Conservation (phyloP, 176 grass and related monocot species). For the Triticum dicoccoides region DNA sequence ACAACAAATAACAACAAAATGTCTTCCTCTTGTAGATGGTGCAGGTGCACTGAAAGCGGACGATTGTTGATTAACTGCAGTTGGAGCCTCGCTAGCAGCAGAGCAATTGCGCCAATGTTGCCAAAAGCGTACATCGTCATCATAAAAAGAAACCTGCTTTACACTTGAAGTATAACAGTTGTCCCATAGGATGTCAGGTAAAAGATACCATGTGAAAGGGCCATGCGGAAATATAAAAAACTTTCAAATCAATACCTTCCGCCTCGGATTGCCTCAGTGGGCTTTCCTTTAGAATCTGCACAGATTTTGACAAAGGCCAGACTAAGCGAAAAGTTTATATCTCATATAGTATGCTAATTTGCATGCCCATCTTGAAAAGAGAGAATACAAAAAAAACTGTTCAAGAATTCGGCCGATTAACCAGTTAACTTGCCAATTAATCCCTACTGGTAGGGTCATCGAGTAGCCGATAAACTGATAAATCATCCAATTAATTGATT, state of each 20-base stretch:
- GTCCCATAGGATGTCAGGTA: conserved; percentile 35
- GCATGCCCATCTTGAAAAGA: background rate
- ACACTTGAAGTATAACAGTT: conserved; percentile 67
- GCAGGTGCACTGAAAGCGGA: conserved; percentile 75
- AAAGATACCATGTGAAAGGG: conserved; percentile 1
- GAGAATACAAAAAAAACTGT: background rate
- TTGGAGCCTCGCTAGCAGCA: conserved; percentile 83
- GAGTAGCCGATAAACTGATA: too few species aligned
- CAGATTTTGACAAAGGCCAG: background rate
- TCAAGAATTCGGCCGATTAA: too few species aligned
- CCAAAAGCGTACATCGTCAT: conserved; percentile 95
- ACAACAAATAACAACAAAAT: conserved; percentile 99
- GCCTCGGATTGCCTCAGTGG: conserved; percentile 87
- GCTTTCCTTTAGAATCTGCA: conserved; percentile 86
- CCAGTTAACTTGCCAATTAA: too few species aligned
- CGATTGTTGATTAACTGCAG: conserved; percentile 75
- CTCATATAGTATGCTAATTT: background rate
- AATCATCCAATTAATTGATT: too few species aligned
- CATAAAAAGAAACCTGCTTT: conserved; percentile 97
- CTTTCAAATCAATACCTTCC: conserved; percentile 75
- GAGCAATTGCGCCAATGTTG: conserved; percentile 91
- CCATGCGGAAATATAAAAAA: background rate
- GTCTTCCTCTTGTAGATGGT: conserved; percentile 93
- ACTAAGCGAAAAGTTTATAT: conserved; percentile 19
- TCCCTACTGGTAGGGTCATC: too few species aligned